phyloP scores from a whole-genome alignment of 306 rosid genomes.

The Dalbergia cultrata region DNA sequence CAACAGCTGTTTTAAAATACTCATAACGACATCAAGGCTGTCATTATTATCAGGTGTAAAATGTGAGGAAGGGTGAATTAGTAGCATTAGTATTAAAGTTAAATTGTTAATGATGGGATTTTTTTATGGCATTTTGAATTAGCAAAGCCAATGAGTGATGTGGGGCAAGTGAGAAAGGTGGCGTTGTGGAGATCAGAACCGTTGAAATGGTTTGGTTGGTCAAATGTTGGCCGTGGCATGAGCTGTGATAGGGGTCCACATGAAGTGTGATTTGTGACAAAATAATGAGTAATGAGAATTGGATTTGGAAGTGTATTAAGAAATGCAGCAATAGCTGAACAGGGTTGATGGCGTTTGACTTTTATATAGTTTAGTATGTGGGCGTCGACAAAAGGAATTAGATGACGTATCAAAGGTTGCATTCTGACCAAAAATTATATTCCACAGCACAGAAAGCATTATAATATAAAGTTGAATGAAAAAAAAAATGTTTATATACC shows the following conservation, averaged over 20 bases:
- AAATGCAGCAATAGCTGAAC: conserved; percentile 40
- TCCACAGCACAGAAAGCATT: not conserved
- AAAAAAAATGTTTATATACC: not conserved
- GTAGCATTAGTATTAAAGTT: not conserved
- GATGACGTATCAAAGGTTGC: conserved; percentile 55
- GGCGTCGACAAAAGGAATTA: conserved; percentile 32
- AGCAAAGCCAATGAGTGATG: conserved; percentile 36
- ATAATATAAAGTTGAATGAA: not conserved
- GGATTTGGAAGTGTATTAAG: conserved; percentile 5
- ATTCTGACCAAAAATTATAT: conserved; percentile 47
- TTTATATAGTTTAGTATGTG: not conserved
- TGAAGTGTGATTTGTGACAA: not conserved
- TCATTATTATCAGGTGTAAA: conserved; percentile 21
- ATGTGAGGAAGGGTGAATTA: not conserved
- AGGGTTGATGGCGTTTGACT: conserved; percentile 49
- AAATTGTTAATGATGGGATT: conserved; percentile 19
- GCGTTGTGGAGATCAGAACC: conserved; percentile 43
- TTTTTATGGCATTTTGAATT: conserved; percentile 11
- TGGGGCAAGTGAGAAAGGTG: conserved; percentile 24
- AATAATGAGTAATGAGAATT: conserved; percentile 24
- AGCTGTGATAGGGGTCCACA: conserved; percentile 40
- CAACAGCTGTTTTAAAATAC: not conserved
- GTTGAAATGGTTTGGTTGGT: conserved; percentile 21
- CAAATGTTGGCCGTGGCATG: conserved; percentile 23
- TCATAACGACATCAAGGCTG: not conserved